Evolutionary conservation across 139 green algal genomes (phyloP).

Genomic region (Mesostigma viride): DNA sequence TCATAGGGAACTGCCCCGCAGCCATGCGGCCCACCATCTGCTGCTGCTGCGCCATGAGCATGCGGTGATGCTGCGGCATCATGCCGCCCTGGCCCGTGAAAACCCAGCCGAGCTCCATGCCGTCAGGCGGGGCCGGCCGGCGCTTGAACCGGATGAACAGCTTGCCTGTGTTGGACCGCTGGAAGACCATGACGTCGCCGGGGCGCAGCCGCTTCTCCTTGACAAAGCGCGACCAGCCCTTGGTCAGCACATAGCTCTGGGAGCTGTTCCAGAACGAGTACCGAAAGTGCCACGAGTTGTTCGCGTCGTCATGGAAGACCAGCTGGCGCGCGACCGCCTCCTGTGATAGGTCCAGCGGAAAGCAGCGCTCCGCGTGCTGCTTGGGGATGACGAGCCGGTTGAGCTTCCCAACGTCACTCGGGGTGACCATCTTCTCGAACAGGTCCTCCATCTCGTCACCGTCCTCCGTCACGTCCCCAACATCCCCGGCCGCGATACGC

Average conservation of each 20-base stretch:
- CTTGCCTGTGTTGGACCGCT: conserved; percentile 5
- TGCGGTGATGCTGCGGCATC: too few species aligned
- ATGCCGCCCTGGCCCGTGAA: too few species aligned
- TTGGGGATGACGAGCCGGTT: conserved; percentile 35
- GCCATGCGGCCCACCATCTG: too few species aligned
- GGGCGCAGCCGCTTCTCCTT: conserved; percentile 32
- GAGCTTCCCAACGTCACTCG: conserved; percentile 32
- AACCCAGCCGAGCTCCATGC: too few species aligned
- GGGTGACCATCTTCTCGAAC: conserved; percentile 33
- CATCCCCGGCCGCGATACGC: too few species aligned
- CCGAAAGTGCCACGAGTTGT: conserved; percentile 31
- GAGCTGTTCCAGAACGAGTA: conserved; percentile 37
- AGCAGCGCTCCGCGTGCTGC: conserved; percentile 31
- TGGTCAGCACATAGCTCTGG: conserved; percentile 35
- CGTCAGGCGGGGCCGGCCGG: too few species aligned
- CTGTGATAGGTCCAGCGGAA: conserved; percentile 24
- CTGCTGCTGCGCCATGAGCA: too few species aligned
- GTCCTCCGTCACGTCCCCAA: too few species aligned
- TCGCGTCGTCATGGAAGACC: conserved; percentile 25
- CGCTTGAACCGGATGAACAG: conserved; percentile 4
- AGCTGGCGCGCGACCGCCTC: conserved; percentile 12
- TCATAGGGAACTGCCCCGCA: too few species aligned
- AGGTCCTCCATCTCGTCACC: too few species aligned
- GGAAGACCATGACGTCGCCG: conserved; percentile 30
- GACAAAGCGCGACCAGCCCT: conserved; percentile 32